These are phyloP conservation scores for Epichloe scottii DNA, from an alignment of 2,329 filamentous ascomycete species.

Conservation along the genomic window DNA sequence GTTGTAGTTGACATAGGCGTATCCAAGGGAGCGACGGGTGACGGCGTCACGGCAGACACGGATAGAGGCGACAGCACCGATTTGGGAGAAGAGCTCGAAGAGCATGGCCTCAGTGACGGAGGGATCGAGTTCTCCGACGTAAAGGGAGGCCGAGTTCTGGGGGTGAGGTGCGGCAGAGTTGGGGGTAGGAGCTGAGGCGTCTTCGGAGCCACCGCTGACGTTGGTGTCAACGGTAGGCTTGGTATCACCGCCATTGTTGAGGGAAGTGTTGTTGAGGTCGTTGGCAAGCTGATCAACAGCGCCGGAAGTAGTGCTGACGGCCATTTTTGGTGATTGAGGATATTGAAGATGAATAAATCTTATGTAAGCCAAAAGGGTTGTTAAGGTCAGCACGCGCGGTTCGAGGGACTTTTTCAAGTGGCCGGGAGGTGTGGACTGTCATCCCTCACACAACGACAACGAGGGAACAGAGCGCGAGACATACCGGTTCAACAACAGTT, in stretches of 20 bases:
- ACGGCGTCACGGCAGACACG: constrained; percentile 99
- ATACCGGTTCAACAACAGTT: constrained; percentile 3
- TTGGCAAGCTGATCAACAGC: constrained; percentile 70
- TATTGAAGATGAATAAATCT: constrained; percentile 6
- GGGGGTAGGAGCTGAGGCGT: constrained; percentile 57
- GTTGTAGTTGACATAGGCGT: constrained; percentile 99
- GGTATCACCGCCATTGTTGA: constrained; percentile 56
- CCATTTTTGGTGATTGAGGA: constrained; percentile 35
- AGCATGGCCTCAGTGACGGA: constrained; percentile 99
- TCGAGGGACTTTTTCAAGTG: neutral
- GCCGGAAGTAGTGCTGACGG: constrained; percentile 42
- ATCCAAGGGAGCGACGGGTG: constrained; percentile 94
- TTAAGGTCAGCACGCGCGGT: constrained; percentile 1
- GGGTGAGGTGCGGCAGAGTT: constrained; percentile 64
- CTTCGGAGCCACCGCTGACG: constrained; percentile 39
- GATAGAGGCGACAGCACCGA: constrained; percentile 96
- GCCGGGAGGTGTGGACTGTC: neutral
- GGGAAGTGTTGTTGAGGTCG: constrained; percentile 60
- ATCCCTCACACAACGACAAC: constrained; percentile 3
- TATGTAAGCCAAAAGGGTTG: neutral
- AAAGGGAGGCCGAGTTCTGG: constrained; percentile 93
- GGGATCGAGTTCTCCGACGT: constrained; percentile 95
- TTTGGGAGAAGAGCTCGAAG: constrained; percentile 99
- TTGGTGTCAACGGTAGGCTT: constrained; percentile 65
- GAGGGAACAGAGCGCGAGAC: neutral